Percentiles rank a stretch among this genome's conserved stretches.
These are phyloP conservation scores for Trypanosoma theileri DNA, from an alignment of 208 protist species.

Conservation along the genomic window DNA sequence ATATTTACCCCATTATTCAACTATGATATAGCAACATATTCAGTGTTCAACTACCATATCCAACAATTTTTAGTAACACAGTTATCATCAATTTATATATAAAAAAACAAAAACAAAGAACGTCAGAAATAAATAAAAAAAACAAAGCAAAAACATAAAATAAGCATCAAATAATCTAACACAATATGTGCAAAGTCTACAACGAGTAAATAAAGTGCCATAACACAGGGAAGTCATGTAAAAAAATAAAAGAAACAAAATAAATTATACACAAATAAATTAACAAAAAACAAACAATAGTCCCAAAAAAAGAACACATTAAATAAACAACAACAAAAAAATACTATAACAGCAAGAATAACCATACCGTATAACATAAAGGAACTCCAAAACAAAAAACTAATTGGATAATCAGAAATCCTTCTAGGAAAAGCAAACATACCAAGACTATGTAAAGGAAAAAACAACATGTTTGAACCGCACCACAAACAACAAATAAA, in stretches of 20 bases:
- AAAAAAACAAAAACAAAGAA: constrained; percentile 81
- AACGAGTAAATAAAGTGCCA: constrained; percentile 62
- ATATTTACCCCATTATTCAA: constrained; percentile 59
- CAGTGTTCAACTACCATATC: constrained; percentile 52
- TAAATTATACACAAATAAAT: constrained; percentile 73
- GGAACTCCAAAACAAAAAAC: constrained; percentile 65
- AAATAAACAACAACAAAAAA: constrained; percentile 61
- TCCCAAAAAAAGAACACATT: constrained; percentile 64
- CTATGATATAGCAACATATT: constrained; percentile 61
- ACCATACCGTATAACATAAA: constrained; percentile 67
- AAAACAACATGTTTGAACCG: constrained; percentile 65
- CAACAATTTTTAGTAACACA: constrained; percentile 78
- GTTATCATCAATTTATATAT: constrained; percentile 81
- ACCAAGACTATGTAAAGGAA: constrained; percentile 62
- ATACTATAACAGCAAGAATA: constrained; percentile 40
- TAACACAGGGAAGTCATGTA: constrained; percentile 60
- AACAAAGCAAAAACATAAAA: constrained; percentile 69
- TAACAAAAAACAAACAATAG: constrained; percentile 72
- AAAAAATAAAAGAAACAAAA: constrained; percentile 77
- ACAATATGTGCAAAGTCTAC: constrained; percentile 68
- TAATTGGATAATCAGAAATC: constrained; percentile 66
- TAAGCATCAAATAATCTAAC: constrained; percentile 64
- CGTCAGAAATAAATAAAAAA: constrained; percentile 61
- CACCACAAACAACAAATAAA: constrained; percentile 59
- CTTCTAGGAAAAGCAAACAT: constrained; percentile 63